Conservation (phyloP, 371 early-diverging fungal species). For the Saksenaea oblongispora region DNA sequence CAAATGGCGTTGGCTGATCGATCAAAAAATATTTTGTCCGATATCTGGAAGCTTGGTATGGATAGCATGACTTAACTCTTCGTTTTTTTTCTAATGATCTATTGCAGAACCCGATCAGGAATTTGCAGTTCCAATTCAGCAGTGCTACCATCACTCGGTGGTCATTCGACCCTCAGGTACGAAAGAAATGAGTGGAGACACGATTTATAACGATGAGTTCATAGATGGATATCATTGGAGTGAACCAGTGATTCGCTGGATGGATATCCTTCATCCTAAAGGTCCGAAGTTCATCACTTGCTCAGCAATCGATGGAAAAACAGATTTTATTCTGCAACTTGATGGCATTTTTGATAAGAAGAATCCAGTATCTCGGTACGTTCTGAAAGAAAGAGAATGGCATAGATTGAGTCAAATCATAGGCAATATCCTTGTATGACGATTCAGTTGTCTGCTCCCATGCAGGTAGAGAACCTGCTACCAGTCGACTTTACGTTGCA, state of each 20-base stretch:
- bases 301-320: slow-evolving; percentile 21
- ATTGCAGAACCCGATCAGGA: slow-evolving; percentile 52
- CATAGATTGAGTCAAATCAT: background rate
- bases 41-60: slow-evolving; percentile 32
- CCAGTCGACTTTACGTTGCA: slow-evolving; percentile 70
- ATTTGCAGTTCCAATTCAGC: slow-evolving; percentile 68
- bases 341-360: slow-evolving; percentile 35
- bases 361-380: slow-evolving; percentile 27
- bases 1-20: slow-evolving; percentile 60
- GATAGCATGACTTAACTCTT: background rate
- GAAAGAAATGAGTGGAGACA: background rate
- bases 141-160: slow-evolving; percentile 60
- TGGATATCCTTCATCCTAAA: slow-evolving; percentile 52
- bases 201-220: background rate
- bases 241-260: slow-evolving; percentile 65
- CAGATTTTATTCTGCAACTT: slow-evolving; percentile 27
- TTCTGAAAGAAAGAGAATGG: background rate
- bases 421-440: slow-evolving; percentile 70
- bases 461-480: slow-evolving; percentile 84
- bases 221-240: slow-evolving; percentile 72
- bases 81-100: background rate
- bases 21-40: slow-evolving; percentile 37
- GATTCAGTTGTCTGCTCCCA: slow-evolving; percentile 69
- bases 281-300: slow-evolving; percentile 34
- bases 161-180: slow-evolving; percentile 68